phyloP scores from a whole-genome alignment of 108 stramenopile species.

The Conticribra guillardii region DNA sequence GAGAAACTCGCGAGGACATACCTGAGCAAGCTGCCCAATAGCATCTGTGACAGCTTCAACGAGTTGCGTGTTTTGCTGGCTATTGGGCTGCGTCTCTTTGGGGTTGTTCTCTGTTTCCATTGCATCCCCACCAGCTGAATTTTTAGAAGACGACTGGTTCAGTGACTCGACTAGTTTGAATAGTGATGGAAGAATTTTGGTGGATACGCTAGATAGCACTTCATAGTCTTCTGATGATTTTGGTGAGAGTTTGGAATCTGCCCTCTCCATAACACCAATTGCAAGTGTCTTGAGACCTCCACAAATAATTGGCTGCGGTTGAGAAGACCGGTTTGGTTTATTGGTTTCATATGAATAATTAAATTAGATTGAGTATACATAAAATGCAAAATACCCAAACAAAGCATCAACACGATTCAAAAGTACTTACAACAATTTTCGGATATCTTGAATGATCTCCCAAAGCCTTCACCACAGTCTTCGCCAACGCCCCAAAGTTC shows the following conservation, averaged over 20 bases:
- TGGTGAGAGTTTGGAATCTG: conserved; percentile 6
- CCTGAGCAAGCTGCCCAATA: conserved; percentile 63
- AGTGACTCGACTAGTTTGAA: conserved; percentile 73
- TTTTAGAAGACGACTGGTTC: conserved; percentile 29
- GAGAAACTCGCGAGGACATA: conserved; percentile 63
- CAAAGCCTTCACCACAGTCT: conserved; percentile 69
- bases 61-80: conserved; percentile 37
- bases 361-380: no score
- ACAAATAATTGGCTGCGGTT: conserved; percentile 57
- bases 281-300: conserved; percentile 56
- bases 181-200: conserved; percentile 67
- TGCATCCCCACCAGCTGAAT: conserved; percentile 31
- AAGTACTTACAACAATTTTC: conserved; percentile 68
- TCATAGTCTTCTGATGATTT: conserved; percentile 44
- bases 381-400: conserved; percentile 9
- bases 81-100: conserved; percentile 29
- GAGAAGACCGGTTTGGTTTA: conserved; percentile 11
- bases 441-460: conserved; percentile 80
- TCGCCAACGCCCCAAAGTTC: conserved; percentile 57
- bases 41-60: conserved; percentile 65
- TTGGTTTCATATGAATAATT: no score
- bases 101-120: conserved; percentile 40
- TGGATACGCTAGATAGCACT: conserved; percentile 47
- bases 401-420: not conserved
- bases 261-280: conserved; percentile 46